These are phyloP conservation scores for Russula lepida DNA, from an alignment of 768 basidiomycete species.

Conservation along the genomic window DNA sequence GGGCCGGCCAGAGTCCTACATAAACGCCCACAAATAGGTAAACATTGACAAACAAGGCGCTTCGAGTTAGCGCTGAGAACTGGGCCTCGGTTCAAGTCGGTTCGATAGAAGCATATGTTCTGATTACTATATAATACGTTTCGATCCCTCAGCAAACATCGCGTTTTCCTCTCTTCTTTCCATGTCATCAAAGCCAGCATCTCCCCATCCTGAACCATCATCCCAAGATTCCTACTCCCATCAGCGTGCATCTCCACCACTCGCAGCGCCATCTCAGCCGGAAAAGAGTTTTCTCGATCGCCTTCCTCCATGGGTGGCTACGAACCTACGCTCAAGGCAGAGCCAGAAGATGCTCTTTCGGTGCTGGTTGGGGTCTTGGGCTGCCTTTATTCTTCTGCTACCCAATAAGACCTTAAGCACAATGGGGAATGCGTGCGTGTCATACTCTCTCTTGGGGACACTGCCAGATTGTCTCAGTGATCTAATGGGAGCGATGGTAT, in stretches of 20 bases:
- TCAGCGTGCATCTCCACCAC: background rate
- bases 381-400: slow-evolving; percentile 33
- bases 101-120: no score
- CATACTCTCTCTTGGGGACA: background rate
- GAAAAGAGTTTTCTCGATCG: slow-evolving; percentile 20
- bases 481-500: background rate
- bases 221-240: background rate
- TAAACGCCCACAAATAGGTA: no score
- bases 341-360: slow-evolving; percentile 33
- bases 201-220: background rate
- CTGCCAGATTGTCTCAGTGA: background rate
- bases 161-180: background rate
- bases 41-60: background rate
- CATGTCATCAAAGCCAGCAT: slow-evolving; percentile 11
- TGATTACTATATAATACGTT: background rate
- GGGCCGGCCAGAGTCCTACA: no score
- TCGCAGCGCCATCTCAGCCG: background rate
- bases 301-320: slow-evolving; percentile 34
- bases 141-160: background rate
- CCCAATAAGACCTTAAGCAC: slow-evolving; percentile 32
- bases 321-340: slow-evolving; percentile 30
- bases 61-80: background rate
- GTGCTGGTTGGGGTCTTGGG: slow-evolving; percentile 38
- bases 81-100: no score
- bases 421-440: slow-evolving; percentile 36